These are phyloP conservation scores for Albizia julibrissin DNA, from an alignment of 306 rosid genomes.

Conservation along the genomic window DNA sequence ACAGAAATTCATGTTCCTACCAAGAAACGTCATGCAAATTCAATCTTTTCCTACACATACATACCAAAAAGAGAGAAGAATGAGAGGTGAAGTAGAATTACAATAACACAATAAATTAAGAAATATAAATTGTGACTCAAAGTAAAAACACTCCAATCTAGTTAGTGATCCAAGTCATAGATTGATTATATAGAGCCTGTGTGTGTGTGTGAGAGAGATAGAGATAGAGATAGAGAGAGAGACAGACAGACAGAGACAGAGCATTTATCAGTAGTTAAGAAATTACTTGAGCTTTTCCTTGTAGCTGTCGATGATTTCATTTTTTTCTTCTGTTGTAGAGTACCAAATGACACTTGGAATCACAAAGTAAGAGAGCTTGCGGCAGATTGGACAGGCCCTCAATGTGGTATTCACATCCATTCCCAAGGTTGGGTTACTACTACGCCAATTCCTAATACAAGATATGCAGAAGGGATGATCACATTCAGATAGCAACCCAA, in stretches of 20 bases:
- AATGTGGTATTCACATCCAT: conserved; percentile 87
- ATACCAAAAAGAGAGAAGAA: conserved; percentile 21
- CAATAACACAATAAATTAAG: conserved; percentile 18
- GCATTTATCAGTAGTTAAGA: conserved; percentile 25
- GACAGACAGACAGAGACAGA: not conserved
- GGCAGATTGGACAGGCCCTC: conserved; percentile 96
- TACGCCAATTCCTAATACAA: conserved; percentile 97
- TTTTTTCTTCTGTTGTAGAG: conserved; percentile 74
- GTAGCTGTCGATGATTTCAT: conserved; percentile 86
- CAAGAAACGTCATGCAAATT: not conserved
- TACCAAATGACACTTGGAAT: conserved; percentile 99
- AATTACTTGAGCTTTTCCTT: conserved; percentile 91
- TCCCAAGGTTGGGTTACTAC: conserved; percentile 85
- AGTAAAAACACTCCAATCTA: conserved; percentile 4
- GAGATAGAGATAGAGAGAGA: not conserved
- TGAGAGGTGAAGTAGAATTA: not conserved
- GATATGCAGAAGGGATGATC: conserved; percentile 96
- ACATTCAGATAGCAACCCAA: conserved; percentile 93
- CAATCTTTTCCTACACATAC: not conserved
- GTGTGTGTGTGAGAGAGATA: not conserved
- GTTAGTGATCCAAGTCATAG: not conserved
- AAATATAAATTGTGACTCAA: conserved; percentile 13
- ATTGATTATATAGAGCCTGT: conserved; percentile 10
- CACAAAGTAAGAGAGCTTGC: conserved; percentile 91
- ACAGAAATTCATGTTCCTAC: not conserved